Base-by-base conservation (phyloP, 495 filamentous ascomycete genomes). In the Penicillium coffeae region DNA sequence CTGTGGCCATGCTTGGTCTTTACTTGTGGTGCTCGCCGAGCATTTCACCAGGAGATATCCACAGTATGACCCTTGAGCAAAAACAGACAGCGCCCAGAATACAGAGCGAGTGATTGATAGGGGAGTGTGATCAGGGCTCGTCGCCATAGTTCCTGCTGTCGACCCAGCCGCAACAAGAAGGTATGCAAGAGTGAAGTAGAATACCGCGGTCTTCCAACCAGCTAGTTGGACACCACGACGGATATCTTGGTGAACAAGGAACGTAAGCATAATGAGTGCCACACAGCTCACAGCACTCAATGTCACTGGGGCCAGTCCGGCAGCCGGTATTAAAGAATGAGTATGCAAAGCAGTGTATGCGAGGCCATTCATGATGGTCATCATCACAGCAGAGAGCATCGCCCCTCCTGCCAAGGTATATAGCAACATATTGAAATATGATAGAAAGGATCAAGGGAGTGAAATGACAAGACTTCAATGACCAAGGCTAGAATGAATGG, bases 291-390 rank as follows among this genome's bases (percentile, higher is more conserved):
- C 27, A 9, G 52, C 51, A 41, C 64, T 62, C 19, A 73, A 53
- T 20, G 52, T 38, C 25, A 69, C 43, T 12, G 62, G 50, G 21
- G 59, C 58, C 16, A 61, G 51, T 37, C 61, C 66, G 6, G 59
- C 51, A 8, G 54, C 36, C 7, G 7, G 47, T 51, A 30, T 46
- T 45, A 2, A 56, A 52, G 19, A 53, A 48, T 6, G 54, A 50
- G 20, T 55, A 51, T 56, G 50, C 19, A 59, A 59, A 15, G 46
- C 53, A 1, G 55, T 58, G 45, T 61, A 70, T 18, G 54, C 65
- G n/a, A 72, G 35, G 25, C 63, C 67, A 54, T 66, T 60, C 30
- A 71, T 50, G 21, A 75, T 52, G 1, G 63, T 69, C 16, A 51
- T 52, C 35, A 64, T 52, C 22, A 66, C 51, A 6, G 65, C 63